A percentile compares a stretch with the other conserved stretches of the same genome.
Conservation (phyloP, 1,284 basidiomycete species). For the Apiotrichum veenhuisii region DNA sequence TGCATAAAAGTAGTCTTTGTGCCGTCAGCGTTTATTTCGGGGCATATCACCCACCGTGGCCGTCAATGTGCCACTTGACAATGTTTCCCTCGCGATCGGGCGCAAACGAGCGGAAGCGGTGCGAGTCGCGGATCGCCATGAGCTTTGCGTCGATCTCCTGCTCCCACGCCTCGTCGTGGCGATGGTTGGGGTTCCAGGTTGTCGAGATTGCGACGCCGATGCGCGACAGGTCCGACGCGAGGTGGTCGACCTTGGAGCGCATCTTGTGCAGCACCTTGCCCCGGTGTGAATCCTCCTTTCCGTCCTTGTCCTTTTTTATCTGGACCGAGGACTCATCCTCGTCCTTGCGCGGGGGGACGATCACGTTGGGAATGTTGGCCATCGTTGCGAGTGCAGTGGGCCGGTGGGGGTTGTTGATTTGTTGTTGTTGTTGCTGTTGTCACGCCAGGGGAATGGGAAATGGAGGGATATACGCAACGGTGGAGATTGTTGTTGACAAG, state of each 20-base stretch:
- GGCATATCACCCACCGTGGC: conserved; percentile 55
- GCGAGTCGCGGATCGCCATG: conserved; percentile 66
- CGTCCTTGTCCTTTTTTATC: too few species aligned
- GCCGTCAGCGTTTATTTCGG: neutral
- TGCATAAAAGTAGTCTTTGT: conserved; percentile 82
- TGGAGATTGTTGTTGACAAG: too few species aligned
- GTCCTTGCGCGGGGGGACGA: too few species aligned
- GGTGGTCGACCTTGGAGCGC: conserved; percentile 35
- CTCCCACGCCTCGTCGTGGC: conserved; percentile 68
- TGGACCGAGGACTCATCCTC: too few species aligned
- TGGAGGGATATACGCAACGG: too few species aligned
- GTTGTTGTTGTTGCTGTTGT: too few species aligned
- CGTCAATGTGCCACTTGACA: conserved; percentile 88
- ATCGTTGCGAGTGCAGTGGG: too few species aligned
- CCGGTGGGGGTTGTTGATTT: too few species aligned
- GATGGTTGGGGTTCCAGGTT: conserved; percentile 52
- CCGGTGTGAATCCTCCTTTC: too few species aligned
- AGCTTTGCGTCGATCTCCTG: conserved; percentile 63
- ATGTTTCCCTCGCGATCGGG: conserved; percentile 63
- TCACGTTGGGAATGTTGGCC: too few species aligned
- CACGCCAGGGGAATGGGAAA: too few species aligned
- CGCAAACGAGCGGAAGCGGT: conserved; percentile 83
- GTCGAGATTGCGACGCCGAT: conserved; percentile 39
- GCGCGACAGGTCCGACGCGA: conserved; percentile 32
- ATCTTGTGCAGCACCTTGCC: conserved; percentile 29